Base-by-base conservation (phyloP, 345 rosid species). In the Clarkia xantiana region DNA sequence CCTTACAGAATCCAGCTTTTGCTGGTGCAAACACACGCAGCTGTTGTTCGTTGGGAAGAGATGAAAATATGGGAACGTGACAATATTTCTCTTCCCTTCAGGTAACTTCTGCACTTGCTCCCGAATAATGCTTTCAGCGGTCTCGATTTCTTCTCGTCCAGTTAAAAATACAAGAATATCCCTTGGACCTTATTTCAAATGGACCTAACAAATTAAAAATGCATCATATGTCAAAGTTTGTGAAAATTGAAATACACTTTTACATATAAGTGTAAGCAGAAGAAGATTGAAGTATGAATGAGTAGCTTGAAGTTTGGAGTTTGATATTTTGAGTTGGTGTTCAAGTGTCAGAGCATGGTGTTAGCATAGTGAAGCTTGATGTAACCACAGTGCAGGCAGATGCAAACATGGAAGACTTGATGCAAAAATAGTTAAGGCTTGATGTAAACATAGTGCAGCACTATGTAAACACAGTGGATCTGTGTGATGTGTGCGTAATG, bases 61-160 rank as follows among this genome's bases (percentile, higher is more conserved):
- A 81, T 23, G 97, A 77, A 57, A 79, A 90, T 23, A 90, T 86
- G 23, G 91, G 67, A 58, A 70, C 2, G 81, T 73, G 57, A 61
- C 38, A 62, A 90, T 57, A 54, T 86, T 81, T 50, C 62, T 65
- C 10, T 40, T 70, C 20, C 61, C 72, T 76, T 81, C 89, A 57
- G 89, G 89, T 62, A 86, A 63, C 50, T 70, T 72, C 45, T 47
- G 69, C 44, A 86, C 73, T 55, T 68, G 68, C 61, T 86, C 95
- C 45, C 63, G 71, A 40, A 86, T 72, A 64, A 76, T 66, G 46
- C 83, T 81, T 64, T 86, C 91, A 54, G 79, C 82, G 7, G 88
- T 68, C 70, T 90, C 97, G 46, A 90, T 90, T 61, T 86, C 95
- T 73, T 90, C 95, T 83, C 86, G 94, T 43, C 95, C 97, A 40